Percentiles rank a stretch among this genome's conserved stretches.
These are phyloP conservation scores for Umbelopsis sp. DNA, from an alignment of 192 early-diverging fungal species.

Conservation along the genomic window DNA sequence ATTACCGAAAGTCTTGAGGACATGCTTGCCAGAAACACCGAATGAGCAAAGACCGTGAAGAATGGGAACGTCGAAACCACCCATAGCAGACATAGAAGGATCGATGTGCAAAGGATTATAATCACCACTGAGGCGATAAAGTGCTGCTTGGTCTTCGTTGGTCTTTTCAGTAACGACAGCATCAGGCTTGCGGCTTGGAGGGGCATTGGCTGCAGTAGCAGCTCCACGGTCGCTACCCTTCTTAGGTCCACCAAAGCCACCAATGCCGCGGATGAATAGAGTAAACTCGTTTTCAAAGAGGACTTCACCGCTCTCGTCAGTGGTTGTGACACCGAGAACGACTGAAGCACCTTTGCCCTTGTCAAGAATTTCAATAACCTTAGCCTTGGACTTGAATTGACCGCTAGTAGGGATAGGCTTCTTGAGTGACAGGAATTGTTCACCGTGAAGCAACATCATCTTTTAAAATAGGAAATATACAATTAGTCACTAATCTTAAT, in stretches of 20 bases:
- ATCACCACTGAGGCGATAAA: conserved; percentile 95
- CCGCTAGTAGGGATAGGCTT: conserved; percentile 86
- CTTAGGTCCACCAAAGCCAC: conserved; percentile 85
- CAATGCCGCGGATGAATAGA: conserved; percentile 91
- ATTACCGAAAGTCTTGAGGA: conserved; percentile 77
- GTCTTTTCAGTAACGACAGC: conserved; percentile 85
- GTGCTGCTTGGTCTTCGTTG: conserved; percentile 85
- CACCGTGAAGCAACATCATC: conserved; percentile 99
- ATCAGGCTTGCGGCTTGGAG: conserved; percentile 87
- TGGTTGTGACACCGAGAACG: conserved; percentile 80
- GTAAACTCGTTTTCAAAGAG: conserved; percentile 89
- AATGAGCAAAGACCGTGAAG: conserved; percentile 95
- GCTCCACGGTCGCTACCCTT: conserved; percentile 71
- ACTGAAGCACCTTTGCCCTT: conserved; percentile 94
- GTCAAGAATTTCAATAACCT: conserved; percentile 92
- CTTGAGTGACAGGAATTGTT: conserved; percentile 92
- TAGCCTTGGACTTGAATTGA: conserved; percentile 72
- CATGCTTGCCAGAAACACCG: conserved; percentile 90
- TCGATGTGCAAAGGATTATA: conserved; percentile 98
- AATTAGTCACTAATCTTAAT: conserved; percentile 5
- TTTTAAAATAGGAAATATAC: conserved; percentile 14
- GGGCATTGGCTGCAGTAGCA: conserved; percentile 76
- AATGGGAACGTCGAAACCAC: conserved; percentile 96
- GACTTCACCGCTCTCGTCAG: conserved; percentile 72
- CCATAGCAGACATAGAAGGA: conserved; percentile 89